Conservation (phyloP, 805 yeast species). For the Candida pini region DNA sequence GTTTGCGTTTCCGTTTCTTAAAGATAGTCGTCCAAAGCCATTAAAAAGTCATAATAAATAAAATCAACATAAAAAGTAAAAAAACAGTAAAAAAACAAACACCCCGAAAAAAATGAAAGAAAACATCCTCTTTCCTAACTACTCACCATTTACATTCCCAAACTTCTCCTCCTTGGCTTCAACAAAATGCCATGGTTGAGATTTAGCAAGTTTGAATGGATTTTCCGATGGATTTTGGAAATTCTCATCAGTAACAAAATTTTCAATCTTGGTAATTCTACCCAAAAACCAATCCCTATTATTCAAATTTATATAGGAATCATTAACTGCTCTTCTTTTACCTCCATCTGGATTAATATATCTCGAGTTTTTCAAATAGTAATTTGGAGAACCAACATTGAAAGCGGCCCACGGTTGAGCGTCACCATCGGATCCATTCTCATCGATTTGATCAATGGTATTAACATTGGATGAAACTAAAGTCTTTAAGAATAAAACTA, state of each 20-base stretch:
- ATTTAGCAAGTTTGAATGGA: slow-evolving; percentile 61
- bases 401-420: slow-evolving; percentile 88
- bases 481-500: slow-evolving; percentile 83
- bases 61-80: neutral
- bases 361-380: slow-evolving; percentile 49
- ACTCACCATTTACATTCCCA: neutral
- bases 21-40: neutral
- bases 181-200: slow-evolving; percentile 59
- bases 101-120: too few species aligned
- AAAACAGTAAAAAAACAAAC: neutral
- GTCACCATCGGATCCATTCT: neutral
- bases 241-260: slow-evolving; percentile 43
- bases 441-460: neutral
- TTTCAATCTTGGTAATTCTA: slow-evolving; percentile 52
- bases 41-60: neutral
- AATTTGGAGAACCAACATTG: slow-evolving; percentile 83
- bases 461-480: slow-evolving; percentile 10
- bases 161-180: slow-evolving; percentile 43
- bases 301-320: slow-evolving; percentile 20
- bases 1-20: neutral
- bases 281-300: slow-evolving; percentile 83
- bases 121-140: too few species aligned
- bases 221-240: slow-evolving; percentile 36
- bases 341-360: slow-evolving; percentile 2
- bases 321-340: slow-evolving; percentile 3